phyloP scores from a whole-genome alignment of 768 basidiomycete species.

The Collybia sordida region DNA sequence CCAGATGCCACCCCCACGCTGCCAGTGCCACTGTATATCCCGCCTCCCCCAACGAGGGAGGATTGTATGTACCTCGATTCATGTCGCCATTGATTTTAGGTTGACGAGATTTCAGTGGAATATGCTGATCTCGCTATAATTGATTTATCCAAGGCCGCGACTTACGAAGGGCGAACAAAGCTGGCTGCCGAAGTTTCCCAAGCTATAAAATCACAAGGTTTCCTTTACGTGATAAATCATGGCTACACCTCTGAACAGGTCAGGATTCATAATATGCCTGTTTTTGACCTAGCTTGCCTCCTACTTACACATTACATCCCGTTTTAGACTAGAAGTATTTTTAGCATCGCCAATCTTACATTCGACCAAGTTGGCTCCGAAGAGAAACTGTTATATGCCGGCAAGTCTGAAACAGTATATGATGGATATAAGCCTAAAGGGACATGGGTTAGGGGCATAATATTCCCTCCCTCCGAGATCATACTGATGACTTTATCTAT shows the following conservation, averaged over 20 bases:
- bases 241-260: conserved; percentile 42
- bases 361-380: conserved; percentile 34
- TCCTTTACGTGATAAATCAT: conserved; percentile 50
- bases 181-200: conserved; percentile 40
- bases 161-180: conserved; percentile 31
- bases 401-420: conserved; percentile 38
- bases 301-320: not conserved
- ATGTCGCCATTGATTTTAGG: not conserved
- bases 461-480: no score
- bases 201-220: conserved; percentile 41
- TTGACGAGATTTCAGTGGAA: conserved; percentile 19
- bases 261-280: conserved; percentile 4
- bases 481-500: no score
- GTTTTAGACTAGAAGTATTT: conserved; percentile 34
- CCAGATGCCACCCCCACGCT: not conserved
- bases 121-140: conserved; percentile 51
- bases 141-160: conserved; percentile 41
- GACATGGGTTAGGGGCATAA: conserved; percentile 10
- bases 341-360: conserved; percentile 41
- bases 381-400: conserved; percentile 37
- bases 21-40: not conserved
- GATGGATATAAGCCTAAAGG: conserved; percentile 29
- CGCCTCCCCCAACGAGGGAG: conserved; percentile 13
- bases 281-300: no score
- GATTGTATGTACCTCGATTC: not conserved